A percentile compares a stretch with the other conserved stretches of the same genome.
Conservation (phyloP, 2,329 filamentous ascomycete genomes). For the Lasiodiplodia theobromae region DNA sequence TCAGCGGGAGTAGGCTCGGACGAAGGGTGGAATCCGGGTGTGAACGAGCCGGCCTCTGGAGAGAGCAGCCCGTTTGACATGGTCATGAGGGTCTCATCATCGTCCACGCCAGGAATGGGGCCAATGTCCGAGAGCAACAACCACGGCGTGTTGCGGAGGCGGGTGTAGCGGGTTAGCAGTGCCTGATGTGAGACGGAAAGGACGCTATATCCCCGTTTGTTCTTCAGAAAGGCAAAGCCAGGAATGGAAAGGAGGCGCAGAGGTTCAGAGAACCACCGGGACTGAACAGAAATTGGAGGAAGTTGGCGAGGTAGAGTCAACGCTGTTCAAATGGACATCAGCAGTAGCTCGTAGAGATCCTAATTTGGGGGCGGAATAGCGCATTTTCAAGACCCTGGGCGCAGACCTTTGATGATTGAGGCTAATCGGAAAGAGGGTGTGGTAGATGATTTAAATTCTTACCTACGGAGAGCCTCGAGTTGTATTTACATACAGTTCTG, state of each 20-base stretch:
- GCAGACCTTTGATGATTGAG: not conserved
- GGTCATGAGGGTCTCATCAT: constrained; percentile 47
- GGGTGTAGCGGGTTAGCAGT: constrained; percentile 64
- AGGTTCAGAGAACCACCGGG: constrained; percentile 70
- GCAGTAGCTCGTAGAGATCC: not conserved
- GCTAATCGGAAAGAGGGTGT: constrained; percentile 14
- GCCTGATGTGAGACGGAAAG: constrained; percentile 65
- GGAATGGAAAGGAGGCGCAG: constrained; percentile 64
- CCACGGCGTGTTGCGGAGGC: constrained; percentile 65
- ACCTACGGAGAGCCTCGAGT: constrained; percentile 82
- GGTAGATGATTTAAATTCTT: constrained; percentile 52
- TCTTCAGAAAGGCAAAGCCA: constrained; percentile 62
- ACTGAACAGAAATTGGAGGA: constrained; percentile 63
- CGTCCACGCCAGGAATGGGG: constrained; percentile 58
- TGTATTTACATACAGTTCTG: constrained; percentile 85
- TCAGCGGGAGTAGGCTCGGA: constrained; percentile 71
- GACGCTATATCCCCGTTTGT: constrained; percentile 65
- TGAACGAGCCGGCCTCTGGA: constrained; percentile 51
- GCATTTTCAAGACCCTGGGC: not conserved
- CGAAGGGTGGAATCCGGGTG: constrained; percentile 39
- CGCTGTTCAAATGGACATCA: constrained; percentile 48
- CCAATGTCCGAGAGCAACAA: constrained; percentile 66
- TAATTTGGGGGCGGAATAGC: not conserved
- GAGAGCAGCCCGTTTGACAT: constrained; percentile 46
- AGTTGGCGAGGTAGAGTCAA: constrained; percentile 66